phyloP scores from a whole-genome alignment of 139 green algal genomes.

The Chlamydomonas sphaeroides region DNA sequence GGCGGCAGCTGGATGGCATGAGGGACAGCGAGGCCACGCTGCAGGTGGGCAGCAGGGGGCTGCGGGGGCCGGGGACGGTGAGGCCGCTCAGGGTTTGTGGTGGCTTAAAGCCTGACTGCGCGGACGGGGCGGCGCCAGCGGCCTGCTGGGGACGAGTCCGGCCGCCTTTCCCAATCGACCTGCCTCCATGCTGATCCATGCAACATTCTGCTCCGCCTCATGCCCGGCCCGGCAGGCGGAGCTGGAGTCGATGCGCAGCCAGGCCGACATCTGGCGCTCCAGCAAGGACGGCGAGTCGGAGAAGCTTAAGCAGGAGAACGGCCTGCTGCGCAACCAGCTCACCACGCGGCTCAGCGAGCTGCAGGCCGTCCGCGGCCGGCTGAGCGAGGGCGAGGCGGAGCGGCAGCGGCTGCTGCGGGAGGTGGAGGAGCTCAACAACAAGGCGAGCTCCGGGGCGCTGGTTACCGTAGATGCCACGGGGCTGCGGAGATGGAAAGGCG shows the following conservation, averaged over 20 bases:
- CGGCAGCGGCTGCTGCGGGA: constrained; percentile 41
- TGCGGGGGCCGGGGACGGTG: no score
- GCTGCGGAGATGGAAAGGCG: no score
- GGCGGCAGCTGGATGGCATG: constrained; percentile 40
- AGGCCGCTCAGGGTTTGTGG: no score
- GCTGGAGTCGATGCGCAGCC: constrained; percentile 43
- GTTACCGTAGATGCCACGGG: no score
- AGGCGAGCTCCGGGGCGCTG: no score
- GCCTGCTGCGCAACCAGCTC: constrained; percentile 53
- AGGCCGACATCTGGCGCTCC: constrained; percentile 58
- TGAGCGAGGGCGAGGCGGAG: constrained; percentile 50
- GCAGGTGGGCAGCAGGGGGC: no score
- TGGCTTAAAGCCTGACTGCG: no score
- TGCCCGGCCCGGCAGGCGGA: background rate
- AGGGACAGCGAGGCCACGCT: constrained; percentile 37
- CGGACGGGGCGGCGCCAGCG: no score
- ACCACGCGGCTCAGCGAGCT: constrained; percentile 51
- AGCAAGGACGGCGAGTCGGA: constrained; percentile 44
- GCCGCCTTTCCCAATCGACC: background rate
- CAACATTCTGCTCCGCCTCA: background rate
- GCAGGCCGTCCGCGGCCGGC: constrained; percentile 12
- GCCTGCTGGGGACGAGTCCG: background rate
- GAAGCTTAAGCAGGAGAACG: constrained; percentile 58
- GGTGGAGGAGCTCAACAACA: constrained; percentile 39
- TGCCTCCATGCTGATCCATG: background rate